Evolutionary conservation across 805 yeast genomes (phyloP).

Genomic region (Candida peoriensis): DNA sequence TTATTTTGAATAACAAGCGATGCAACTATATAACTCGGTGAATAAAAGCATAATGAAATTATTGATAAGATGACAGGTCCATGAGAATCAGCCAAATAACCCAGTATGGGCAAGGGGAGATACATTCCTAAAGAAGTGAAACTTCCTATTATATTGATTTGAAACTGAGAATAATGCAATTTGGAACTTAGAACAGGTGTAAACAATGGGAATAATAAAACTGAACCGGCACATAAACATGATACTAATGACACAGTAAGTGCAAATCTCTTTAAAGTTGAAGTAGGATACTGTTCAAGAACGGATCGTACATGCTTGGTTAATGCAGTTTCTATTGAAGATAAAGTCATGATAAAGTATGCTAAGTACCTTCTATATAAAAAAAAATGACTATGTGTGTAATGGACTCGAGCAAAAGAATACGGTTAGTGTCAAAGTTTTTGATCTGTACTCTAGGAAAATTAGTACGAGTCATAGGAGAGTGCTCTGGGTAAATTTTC

Average conservation of each 20-base stretch:
- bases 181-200: constrained; percentile 58
- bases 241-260: constrained; percentile 53
- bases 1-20: constrained; percentile 29
- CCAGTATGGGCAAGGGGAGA: constrained; percentile 74
- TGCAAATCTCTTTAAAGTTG: constrained; percentile 40
- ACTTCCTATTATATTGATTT: constrained; percentile 70
- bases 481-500: no score
- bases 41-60: constrained; percentile 52
- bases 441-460: no score
- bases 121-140: constrained; percentile 78
- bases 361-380: no score
- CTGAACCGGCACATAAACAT: constrained; percentile 78
- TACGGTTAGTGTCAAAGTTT: no score
- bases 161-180: constrained; percentile 60
- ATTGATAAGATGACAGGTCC: constrained; percentile 73
- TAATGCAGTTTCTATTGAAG: constrained; percentile 33
- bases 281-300: constrained; percentile 37
- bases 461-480: no score
- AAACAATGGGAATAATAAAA: constrained; percentile 75
- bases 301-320: constrained; percentile 40
- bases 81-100: constrained; percentile 78
- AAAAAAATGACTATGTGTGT: no score
- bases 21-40: constrained; percentile 62
- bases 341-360: constrained; percentile 19
- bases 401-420: no score